These are phyloP conservation scores for Hanseniaspora thailandica DNA, from an alignment of 805 yeast genomes.

Conservation along the genomic window DNA sequence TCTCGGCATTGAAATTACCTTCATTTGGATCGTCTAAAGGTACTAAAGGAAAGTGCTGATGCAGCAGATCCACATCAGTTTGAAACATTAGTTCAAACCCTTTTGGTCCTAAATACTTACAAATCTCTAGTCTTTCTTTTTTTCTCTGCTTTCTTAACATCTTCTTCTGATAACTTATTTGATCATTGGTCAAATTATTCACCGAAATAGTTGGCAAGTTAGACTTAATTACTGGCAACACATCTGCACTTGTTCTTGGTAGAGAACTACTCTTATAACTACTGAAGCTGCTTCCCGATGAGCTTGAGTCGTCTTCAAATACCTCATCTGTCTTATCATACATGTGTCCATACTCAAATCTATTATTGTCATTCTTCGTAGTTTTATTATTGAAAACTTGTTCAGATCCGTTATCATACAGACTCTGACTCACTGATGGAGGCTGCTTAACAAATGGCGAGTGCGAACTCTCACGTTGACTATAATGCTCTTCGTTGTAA, in stretches of 20 bases:
- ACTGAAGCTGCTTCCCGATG: neutral
- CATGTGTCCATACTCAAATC: neutral
- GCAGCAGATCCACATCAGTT: conserved; percentile 22
- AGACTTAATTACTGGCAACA: neutral
- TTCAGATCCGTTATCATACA: neutral
- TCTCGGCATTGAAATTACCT: conserved; percentile 25
- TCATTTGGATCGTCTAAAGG: conserved; percentile 22
- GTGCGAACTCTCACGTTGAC: neutral
- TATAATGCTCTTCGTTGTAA: neutral
- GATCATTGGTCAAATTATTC: conserved; percentile 40
- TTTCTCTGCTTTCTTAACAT: conserved; percentile 72
- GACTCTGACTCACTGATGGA: neutral
- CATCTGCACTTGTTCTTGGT: neutral
- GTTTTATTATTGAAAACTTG: neutral
- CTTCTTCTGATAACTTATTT: conserved; percentile 67
- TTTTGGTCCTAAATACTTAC: conserved; percentile 22
- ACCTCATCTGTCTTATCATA: neutral
- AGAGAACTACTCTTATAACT: neutral
- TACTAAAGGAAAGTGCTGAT: conserved; percentile 25
- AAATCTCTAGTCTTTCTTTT: conserved; percentile 31
- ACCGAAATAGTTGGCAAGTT: neutral
- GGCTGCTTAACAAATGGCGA: neutral
- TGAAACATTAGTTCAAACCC: conserved; percentile 22
- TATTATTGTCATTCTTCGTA: neutral
- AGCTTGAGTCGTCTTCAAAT: neutral